These are phyloP conservation scores for Brassica juncea DNA, from an alignment of 345 rosid species.

Conservation along the genomic window DNA sequence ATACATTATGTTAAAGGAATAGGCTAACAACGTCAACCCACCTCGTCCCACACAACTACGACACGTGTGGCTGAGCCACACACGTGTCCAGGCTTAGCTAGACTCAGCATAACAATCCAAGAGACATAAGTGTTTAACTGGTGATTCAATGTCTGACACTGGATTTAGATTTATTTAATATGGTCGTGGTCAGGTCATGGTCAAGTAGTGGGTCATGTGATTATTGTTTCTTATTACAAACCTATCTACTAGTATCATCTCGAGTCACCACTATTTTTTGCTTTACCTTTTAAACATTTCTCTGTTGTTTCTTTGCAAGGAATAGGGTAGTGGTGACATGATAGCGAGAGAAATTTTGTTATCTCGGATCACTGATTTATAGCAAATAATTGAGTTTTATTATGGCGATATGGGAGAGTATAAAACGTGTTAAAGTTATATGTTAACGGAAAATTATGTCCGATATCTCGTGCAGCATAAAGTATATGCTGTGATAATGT, in stretches of 20 bases:
- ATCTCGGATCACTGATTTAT: neutral
- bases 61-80: constrained; percentile 21
- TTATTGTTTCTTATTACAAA: constrained; percentile 13
- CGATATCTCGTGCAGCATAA: neutral
- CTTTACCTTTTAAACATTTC: neutral
- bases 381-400: neutral
- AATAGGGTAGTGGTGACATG: neutral
- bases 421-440: constrained; percentile 19
- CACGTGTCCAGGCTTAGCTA: constrained; percentile 24
- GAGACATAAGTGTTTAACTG: constrained; percentile 20
- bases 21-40: constrained; percentile 28
- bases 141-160: constrained; percentile 29
- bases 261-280: neutral
- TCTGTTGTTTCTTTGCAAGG: neutral
- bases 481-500: neutral
- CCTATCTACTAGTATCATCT: neutral
- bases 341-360: neutral
- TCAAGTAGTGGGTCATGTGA: constrained; percentile 30
- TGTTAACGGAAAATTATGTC: neutral
- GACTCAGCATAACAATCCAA: constrained; percentile 22
- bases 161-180: constrained; percentile 18
- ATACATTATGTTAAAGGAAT: neutral
- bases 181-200: constrained; percentile 8
- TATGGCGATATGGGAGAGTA: constrained; percentile 16
- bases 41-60: constrained; percentile 20